Evolutionary conservation across 768 basidiomycete species (phyloP), one percentile per base, ranked within the genome.

Genomic region (Roridomyces roridus): DNA sequence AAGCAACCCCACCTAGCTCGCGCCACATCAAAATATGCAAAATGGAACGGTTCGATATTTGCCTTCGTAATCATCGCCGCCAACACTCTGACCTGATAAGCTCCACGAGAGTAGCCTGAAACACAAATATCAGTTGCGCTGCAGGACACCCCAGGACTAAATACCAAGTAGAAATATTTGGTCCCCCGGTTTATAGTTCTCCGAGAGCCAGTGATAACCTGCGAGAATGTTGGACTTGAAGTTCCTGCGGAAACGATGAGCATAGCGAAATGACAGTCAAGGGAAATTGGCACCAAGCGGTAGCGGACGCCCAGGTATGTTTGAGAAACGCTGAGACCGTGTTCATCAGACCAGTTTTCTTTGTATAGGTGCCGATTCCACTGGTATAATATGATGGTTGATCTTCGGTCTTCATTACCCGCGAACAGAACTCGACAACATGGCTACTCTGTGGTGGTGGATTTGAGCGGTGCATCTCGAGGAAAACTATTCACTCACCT

Each of bases 31-130:
- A n/a, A n/a, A n/a, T n/a, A n/a, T n/a, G n/a, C n/a, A n/a, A n/a
- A n/a, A n/a, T n/a, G n/a, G n/a, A n/a, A n/a, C n/a, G n/a, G n/a
- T n/a, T n/a, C n/a, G n/a, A n/a, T n/a, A n/a, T n/a, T n/a, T n/a
- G n/a, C 80, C 44, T 60, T 71, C 17, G 73, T 63, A 18, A 80
- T 78, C 80, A 81, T 80, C 5, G 68, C 80, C 2, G 79, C 73
- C 31, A 81, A 48, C 1, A 69, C 74, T 26, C 80, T 71, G 11
- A 75, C 77, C 59, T 80, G 80, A 60, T 77, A 80, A 23, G 78
- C 79, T 3, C 80, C 80, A 17, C 80, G 77, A 4, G 80, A 82
- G 62, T 78, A 82, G 0, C 81, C 81, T 81, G 34, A 12, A 15
- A 20, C 4, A 29, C 17, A 5, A 44, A 10, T 25, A 20, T 24